These are phyloP conservation scores for Citrus sp. DNA, from an alignment of 345 rosid genomes.

Conservation along the genomic window DNA sequence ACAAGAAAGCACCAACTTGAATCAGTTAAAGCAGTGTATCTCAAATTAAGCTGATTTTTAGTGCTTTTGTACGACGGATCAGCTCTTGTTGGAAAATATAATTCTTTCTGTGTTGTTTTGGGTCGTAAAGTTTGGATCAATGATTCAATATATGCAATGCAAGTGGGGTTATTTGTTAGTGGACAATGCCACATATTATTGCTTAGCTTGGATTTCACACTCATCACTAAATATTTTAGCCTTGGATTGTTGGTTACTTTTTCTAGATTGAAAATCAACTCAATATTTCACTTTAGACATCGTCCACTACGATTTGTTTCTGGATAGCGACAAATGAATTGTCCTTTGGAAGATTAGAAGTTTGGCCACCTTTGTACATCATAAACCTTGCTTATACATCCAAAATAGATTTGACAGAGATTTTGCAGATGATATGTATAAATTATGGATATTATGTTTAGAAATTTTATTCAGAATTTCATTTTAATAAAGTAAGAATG, in stretches of 20 bases:
- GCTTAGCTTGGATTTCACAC: not conserved
- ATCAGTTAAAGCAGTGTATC: not conserved
- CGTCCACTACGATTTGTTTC: constrained; percentile 3
- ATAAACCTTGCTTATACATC: not conserved
- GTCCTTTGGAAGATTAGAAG: not conserved
- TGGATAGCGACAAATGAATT: not conserved
- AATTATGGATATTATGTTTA: too few species aligned
- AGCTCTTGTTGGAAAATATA: too few species aligned
- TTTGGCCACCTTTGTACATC: not conserved
- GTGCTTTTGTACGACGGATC: too few species aligned
- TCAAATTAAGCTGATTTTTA: too few species aligned
- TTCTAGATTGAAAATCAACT: not conserved
- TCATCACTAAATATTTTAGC: not conserved
- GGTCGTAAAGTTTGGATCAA: not conserved
- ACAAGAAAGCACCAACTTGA: not conserved
- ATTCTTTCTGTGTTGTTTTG: not conserved
- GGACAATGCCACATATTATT: not conserved
- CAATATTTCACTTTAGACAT: not conserved
- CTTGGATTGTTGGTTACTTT: not conserved
- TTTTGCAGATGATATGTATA: too few species aligned
- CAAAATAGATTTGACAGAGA: too few species aligned
- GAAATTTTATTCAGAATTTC: too few species aligned
- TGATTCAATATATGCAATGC: not conserved
- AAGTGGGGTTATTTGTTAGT: not conserved
- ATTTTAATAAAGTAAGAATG: too few species aligned